Evolutionary conservation across 805 yeast species (phyloP), one percentile per base, ranked within the genome.

Genomic region (Kluyveromyces lactis): DNA sequence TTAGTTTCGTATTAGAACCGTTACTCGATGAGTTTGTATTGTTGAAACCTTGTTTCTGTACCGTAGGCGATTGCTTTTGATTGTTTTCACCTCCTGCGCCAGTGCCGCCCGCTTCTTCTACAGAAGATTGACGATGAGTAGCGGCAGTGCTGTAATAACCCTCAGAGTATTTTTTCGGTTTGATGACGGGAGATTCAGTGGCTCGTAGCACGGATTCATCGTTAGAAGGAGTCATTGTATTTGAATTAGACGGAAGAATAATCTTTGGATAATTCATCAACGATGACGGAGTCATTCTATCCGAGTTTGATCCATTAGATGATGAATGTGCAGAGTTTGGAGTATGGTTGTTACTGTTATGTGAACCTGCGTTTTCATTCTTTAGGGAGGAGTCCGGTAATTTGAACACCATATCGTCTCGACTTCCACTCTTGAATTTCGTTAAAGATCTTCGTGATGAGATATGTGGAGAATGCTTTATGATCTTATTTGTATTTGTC

Each of bases 401-500:
- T 36, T 42, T 47, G 37, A 55, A 55, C 18, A 50, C 38, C 39
- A 52, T 40, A 13, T 53, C 61, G 40, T 56, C 62, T 58, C 60
- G 53, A 10, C 48, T 37, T 8, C 43, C 37, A 30, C 42, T 37
- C 10, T 48, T 46, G 26, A 44, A 45, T 31, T 48, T 46, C 21
- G 54, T 42, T 17, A 44, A 48, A 9, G 45, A 19, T 26, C 50
- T 42, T 15, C 47, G 45, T 3, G 51, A 44, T 30, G 39, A 39
- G 39, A 44, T 49, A 40, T 45, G 62, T 39, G 58, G 67, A 41
- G 56, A 61, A 34, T 49, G 51, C 37, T 64, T 49, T 46, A 58
- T 41, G 45, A 53, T 59, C 47, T 63, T 48, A 33, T 63, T 48
- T 44, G 55, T 31, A 19, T 48, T 41, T 2, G 27, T 11, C 9